Evolutionary conservation across 2,329 filamentous ascomycete species (phyloP).

Genomic region (Chrysosporium queenslandicum): DNA sequence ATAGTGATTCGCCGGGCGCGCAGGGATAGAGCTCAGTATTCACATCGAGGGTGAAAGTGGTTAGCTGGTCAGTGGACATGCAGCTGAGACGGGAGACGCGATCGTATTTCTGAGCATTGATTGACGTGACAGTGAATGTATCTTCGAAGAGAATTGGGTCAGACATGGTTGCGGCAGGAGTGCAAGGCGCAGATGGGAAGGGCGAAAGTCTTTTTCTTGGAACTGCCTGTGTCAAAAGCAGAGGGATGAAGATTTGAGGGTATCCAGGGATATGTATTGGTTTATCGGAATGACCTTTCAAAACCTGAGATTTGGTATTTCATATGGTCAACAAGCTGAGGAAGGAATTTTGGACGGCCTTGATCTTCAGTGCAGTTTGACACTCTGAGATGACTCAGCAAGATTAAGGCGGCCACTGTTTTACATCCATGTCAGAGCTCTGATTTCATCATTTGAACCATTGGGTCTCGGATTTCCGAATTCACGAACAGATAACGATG

Average conservation of each 20-base stretch:
- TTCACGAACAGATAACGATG: slow-evolving; percentile 42
- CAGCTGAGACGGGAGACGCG: slow-evolving; percentile 78
- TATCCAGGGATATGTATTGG: background rate
- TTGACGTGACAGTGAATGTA: slow-evolving; percentile 67
- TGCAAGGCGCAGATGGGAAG: background rate
- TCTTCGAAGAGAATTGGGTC: slow-evolving; percentile 93
- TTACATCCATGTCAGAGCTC: background rate
- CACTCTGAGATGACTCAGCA: background rate
- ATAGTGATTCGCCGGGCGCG: slow-evolving; percentile 61
- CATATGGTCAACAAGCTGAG: background rate
- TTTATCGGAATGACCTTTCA: background rate
- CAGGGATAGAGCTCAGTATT: slow-evolving; percentile 87
- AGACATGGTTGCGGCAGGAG: slow-evolving; percentile 49
- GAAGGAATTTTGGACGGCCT: background rate
- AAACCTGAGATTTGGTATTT: background rate
- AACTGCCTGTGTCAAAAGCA: background rate
- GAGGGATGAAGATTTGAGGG: background rate
- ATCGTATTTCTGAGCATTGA: slow-evolving; percentile 87
- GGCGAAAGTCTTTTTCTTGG: background rate
- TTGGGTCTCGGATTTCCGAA: too few species aligned
- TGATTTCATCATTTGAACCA: too few species aligned
- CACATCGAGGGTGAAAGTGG: slow-evolving; percentile 76
- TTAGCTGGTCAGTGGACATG: slow-evolving; percentile 62
- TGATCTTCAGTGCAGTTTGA: too few species aligned
- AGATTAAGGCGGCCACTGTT: background rate